Conservation (phyloP, 768 basidiomycete species). For the Tylopilus sp. region DNA sequence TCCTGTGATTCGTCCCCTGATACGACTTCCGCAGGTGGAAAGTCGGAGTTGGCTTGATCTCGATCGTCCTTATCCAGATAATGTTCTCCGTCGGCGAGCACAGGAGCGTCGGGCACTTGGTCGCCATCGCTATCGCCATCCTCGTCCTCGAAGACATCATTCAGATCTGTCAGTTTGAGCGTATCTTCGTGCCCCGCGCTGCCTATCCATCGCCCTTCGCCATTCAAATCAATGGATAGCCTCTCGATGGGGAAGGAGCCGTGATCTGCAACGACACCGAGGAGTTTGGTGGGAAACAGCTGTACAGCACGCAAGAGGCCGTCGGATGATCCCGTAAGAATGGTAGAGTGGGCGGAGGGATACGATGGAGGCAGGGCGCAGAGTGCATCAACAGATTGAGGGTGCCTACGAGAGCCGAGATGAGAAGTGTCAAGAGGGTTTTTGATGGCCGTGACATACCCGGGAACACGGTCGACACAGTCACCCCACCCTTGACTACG, state of each 20-base stretch:
- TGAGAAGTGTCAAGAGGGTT: constrained; percentile 6
- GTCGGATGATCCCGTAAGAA: constrained; percentile 90
- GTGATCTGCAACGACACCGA: constrained; percentile 89
- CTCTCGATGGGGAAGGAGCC: constrained; percentile 91
- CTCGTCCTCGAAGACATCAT: constrained; percentile 58
- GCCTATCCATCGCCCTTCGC: constrained; percentile 79
- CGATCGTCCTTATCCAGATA: constrained; percentile 16
- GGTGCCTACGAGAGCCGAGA: constrained; percentile 57
- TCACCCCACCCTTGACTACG: constrained; percentile 85
- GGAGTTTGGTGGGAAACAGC: constrained; percentile 82
- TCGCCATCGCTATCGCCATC: constrained; percentile 22
- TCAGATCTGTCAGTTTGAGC: constrained; percentile 81
- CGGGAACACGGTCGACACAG: constrained; percentile 86
- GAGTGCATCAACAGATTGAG: constrained; percentile 85
- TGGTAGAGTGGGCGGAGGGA: constrained; percentile 59
- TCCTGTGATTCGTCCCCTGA: constrained; percentile 24
- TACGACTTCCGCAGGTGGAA: constrained; percentile 8
- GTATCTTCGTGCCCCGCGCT: constrained; percentile 90
- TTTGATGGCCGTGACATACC: constrained; percentile 43
- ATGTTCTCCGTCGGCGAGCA: constrained; percentile 22
- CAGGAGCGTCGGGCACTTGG: constrained; percentile 18
- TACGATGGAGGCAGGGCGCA: constrained; percentile 66
- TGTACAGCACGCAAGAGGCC: constrained; percentile 86
- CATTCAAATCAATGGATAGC: constrained; percentile 59
- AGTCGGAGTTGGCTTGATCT: constrained; percentile 9